These are phyloP conservation scores for Acanthamoeba royreba DNA, from an alignment of 208 protist genomes.

Conservation along the genomic window DNA sequence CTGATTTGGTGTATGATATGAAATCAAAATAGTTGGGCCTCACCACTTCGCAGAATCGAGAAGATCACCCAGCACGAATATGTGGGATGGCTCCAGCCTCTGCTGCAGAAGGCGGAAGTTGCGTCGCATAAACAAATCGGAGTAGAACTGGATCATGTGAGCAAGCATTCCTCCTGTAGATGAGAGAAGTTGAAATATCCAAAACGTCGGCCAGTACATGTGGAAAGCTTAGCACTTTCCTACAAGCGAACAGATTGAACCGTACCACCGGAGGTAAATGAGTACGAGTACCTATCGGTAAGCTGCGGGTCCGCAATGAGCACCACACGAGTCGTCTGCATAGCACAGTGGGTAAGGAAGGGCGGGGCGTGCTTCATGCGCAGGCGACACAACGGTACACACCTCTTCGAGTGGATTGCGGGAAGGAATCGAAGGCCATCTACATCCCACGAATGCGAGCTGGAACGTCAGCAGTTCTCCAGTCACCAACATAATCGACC, in stretches of 20 bases:
- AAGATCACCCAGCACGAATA: constrained; percentile 10
- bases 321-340: neutral
- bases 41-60: neutral
- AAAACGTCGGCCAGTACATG: neutral
- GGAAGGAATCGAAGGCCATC: too few species aligned
- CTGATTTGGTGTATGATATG: too few species aligned
- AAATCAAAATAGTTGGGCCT: neutral
- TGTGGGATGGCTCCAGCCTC: neutral
- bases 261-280: neutral
- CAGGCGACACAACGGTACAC: too few species aligned
- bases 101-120: neutral
- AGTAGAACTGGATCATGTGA: neutral
- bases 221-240: too few species aligned
- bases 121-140: neutral
- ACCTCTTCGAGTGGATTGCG: too few species aligned
- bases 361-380: neutral
- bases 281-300: constrained; percentile 6
- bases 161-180: neutral
- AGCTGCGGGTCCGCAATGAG: constrained; percentile 17
- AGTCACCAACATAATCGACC: too few species aligned
- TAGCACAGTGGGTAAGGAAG: neutral
- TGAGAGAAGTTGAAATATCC: neutral
- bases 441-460: too few species aligned
- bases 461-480: too few species aligned
- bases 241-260: too few species aligned